Conservation (phyloP, 2,329 filamentous ascomycete species). For the Paecilomyces variotii region DNA sequence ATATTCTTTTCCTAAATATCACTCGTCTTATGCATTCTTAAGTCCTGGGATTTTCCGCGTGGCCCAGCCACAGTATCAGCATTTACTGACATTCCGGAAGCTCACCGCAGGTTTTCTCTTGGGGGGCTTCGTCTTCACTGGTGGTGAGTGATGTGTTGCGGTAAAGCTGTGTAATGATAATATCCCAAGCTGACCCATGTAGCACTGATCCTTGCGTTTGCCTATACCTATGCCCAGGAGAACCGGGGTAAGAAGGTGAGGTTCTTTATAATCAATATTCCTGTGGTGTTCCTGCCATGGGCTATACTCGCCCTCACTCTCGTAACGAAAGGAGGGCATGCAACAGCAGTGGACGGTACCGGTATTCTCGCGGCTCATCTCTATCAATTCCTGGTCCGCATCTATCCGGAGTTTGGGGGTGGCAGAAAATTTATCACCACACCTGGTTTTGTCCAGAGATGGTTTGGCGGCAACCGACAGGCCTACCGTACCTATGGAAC, state of each 20-base stretch:
- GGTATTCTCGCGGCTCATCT: constrained; percentile 84
- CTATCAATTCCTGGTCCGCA: constrained; percentile 79
- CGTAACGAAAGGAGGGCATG: constrained; percentile 53
- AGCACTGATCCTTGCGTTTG: constrained; percentile 69
- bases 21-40: constrained; percentile 13
- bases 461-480: constrained; percentile 49
- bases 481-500: constrained; percentile 55
- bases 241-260: constrained; percentile 66
- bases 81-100: constrained; percentile 16
- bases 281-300: constrained; percentile 71
- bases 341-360: constrained; percentile 57
- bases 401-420: constrained; percentile 84
- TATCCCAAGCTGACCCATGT: constrained; percentile 36
- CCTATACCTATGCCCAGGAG: constrained; percentile 80
- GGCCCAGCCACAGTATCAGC: neutral
- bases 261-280: constrained; percentile 78
- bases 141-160: constrained; percentile 20
- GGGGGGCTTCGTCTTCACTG: constrained; percentile 25
- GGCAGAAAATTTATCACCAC: constrained; percentile 70
- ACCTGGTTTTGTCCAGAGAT: constrained; percentile 60
- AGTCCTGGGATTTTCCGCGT: constrained; percentile 6
- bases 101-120: constrained; percentile 34
- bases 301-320: constrained; percentile 70
- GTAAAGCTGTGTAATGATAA: neutral
- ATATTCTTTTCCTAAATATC: constrained; percentile 10